Conservation (phyloP, 345 rosid species). For the Hypericum perforatum region DNA sequence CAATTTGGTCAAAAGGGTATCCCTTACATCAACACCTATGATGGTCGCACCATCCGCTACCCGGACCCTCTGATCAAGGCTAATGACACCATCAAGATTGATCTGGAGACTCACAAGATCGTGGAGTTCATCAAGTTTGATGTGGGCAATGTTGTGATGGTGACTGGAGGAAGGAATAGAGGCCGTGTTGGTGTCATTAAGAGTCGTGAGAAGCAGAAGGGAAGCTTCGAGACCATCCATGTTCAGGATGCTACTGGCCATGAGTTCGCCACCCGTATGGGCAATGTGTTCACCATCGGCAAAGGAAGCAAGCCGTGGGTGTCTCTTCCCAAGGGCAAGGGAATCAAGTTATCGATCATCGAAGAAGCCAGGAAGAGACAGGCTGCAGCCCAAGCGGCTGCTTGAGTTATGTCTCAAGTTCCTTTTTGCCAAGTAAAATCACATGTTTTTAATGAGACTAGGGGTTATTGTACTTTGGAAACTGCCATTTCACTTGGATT, state of each 20-base stretch:
- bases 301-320: constrained; percentile 84
- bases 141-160: constrained; percentile 87
- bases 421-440: too few species aligned
- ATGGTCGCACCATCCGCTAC: constrained; percentile 82
- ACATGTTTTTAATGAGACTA: too few species aligned
- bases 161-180: constrained; percentile 85
- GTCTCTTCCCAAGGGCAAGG: constrained; percentile 84
- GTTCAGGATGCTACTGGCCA: constrained; percentile 65
- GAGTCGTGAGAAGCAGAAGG: constrained; percentile 82
- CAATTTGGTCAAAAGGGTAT: constrained; percentile 50
- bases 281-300: constrained; percentile 70
- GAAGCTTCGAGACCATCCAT: constrained; percentile 76
- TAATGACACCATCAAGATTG: constrained; percentile 76
- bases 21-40: constrained; percentile 73
- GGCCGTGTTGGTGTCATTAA: constrained; percentile 79
- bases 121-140: constrained; percentile 75
- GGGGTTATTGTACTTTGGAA: too few species aligned
- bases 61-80: constrained; percentile 88
- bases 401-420: constrained; percentile 1
- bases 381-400: constrained; percentile 47
- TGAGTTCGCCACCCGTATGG: constrained; percentile 81
- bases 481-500: too few species aligned
- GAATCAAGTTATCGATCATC: constrained; percentile 69
- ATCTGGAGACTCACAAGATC: constrained; percentile 64
- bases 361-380: constrained; percentile 83